These are phyloP conservation scores for Aaosphaeria arxii DNA, from an alignment of 2,329 filamentous ascomycete genomes.

Conservation along the genomic window DNA sequence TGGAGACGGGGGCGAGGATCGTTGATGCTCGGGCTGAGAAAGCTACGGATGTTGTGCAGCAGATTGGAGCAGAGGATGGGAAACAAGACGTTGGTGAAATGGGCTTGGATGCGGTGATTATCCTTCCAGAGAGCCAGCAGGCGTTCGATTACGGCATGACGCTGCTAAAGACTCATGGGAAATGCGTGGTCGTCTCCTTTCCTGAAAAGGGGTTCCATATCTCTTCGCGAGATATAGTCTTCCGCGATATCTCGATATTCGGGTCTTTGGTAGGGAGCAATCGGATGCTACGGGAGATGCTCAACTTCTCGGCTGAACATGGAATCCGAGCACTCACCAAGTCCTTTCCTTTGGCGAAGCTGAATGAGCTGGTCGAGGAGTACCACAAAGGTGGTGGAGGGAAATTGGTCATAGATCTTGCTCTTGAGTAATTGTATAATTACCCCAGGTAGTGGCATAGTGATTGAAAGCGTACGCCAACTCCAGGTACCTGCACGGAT, in stretches of 20 bases:
- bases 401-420: constrained; percentile 45
- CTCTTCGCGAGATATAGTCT: constrained; percentile 43
- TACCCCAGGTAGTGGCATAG: too few relatives aligned
- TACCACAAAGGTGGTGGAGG: constrained; percentile 46
- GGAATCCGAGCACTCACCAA: constrained; percentile 33
- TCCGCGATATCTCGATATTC: constrained; percentile 43
- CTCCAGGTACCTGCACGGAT: too few relatives aligned
- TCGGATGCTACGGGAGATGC: constrained; percentile 38
- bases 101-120: constrained; percentile 47
- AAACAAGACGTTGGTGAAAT: constrained; percentile 36
- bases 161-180: constrained; percentile 44
- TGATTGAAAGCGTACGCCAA: not conserved
- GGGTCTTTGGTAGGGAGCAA: constrained; percentile 45
- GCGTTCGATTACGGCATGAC: constrained; percentile 48
- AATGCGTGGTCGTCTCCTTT: constrained; percentile 48
- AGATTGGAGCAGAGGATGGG: constrained; percentile 37
- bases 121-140: constrained; percentile 46
- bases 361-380: constrained; percentile 44
- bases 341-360: constrained; percentile 29
- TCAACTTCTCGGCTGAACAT: constrained; percentile 38
- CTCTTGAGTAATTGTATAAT: constrained; percentile 11
- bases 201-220: constrained; percentile 44
- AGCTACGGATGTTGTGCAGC: constrained; percentile 25
- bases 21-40: constrained; percentile 39
- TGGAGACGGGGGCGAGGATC: constrained; percentile 31